phyloP scores from a whole-genome alignment of 139 green algal genomes.

The Edaphochlamys debaryana region DNA sequence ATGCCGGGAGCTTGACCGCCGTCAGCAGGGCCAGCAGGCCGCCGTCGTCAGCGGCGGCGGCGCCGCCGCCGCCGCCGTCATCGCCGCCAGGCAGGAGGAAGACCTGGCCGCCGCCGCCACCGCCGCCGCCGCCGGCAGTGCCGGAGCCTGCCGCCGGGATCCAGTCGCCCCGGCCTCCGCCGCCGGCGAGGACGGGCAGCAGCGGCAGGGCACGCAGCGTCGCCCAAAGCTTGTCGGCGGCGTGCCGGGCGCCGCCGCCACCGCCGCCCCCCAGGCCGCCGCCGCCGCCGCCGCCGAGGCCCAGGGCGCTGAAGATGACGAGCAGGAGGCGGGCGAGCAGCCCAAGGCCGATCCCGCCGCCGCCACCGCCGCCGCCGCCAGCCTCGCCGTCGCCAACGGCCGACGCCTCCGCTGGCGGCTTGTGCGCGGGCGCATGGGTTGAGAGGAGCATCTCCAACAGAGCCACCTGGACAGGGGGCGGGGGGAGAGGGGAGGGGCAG shows the following conservation, averaged over 20 bases:
- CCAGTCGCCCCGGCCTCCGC: not conserved
- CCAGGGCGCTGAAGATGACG: constrained; percentile 16
- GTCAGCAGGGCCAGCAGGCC: too few relatives aligned
- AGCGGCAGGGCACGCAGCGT: not conserved
- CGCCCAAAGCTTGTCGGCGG: not conserved
- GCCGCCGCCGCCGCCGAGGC: not conserved
- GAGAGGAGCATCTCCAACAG: constrained; percentile 23
- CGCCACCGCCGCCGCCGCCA: too few relatives aligned
- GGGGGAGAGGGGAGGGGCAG: too few relatives aligned
- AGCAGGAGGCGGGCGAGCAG: constrained; percentile 9
- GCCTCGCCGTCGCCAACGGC: too few relatives aligned
- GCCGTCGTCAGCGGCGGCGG: not conserved
- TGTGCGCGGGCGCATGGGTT: too few relatives aligned
- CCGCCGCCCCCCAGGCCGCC: not conserved
- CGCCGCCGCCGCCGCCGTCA: not conserved
- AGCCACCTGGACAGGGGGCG: not conserved
- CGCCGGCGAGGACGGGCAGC: not conserved
- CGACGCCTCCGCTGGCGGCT: too few relatives aligned
- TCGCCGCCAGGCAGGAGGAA: not conserved
- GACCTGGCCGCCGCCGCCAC: not conserved
- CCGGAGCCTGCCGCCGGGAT: too few relatives aligned
- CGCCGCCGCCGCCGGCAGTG: not conserved
- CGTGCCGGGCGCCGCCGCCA: not conserved
- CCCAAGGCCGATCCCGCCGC: not conserved
- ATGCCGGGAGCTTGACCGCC: too few relatives aligned